These are phyloP conservation scores for Phialophora verrucosa DNA, from an alignment of 2,329 filamentous ascomycete species.

Conservation along the genomic window DNA sequence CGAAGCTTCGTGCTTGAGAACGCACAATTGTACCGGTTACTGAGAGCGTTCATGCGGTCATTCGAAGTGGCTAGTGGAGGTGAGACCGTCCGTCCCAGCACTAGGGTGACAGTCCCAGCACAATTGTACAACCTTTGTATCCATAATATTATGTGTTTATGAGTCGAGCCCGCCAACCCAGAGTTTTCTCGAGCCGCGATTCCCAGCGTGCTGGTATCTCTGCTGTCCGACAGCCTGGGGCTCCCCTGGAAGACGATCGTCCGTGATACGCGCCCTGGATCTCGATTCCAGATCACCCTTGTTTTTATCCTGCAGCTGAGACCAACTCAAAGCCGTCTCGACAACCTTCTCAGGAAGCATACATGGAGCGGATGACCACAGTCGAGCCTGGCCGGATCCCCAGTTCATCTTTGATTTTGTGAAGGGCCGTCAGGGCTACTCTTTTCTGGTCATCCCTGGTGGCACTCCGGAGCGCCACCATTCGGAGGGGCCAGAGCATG, in stretches of 20 bases:
- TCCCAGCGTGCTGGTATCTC: neutral
- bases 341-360: neutral
- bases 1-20: conserved; percentile 29
- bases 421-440: conserved; percentile 8
- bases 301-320: neutral
- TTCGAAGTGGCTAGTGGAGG: neutral
- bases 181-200: neutral
- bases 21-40: neutral
- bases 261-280: neutral
- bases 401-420: conserved; percentile 17
- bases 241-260: neutral
- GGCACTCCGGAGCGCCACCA: conserved; percentile 18
- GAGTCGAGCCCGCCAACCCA: neutral
- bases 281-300: neutral
- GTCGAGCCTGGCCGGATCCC: conserved; percentile 10
- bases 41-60: neutral
- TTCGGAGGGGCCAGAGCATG: conserved; percentile 32
- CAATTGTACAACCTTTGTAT: neutral
- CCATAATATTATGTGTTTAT: neutral
- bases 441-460: conserved; percentile 23
- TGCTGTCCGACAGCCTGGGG: too few relatives aligned
- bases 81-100: neutral
- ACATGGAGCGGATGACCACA: neutral
- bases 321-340: neutral
- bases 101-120: neutral